A percentile compares a stretch with the other conserved stretches of the same genome.
These are phyloP conservation scores for Russula abietina DNA, from an alignment of 768 basidiomycete genomes.

Conservation along the genomic window DNA sequence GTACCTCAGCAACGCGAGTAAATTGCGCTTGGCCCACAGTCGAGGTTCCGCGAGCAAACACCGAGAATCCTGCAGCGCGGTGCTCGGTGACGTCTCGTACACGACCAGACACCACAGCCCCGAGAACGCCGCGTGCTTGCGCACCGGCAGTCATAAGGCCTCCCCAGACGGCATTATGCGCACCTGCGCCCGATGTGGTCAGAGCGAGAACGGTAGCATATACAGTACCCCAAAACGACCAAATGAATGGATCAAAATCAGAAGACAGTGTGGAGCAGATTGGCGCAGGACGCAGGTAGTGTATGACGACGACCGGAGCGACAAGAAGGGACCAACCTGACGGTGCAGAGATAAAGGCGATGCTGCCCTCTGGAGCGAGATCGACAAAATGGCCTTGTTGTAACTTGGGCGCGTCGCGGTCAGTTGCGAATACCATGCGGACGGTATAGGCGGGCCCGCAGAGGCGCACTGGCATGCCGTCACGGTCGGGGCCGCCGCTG, in stretches of 20 bases:
- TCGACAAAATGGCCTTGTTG: conserved; percentile 75
- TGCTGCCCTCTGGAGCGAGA: conserved; percentile 52
- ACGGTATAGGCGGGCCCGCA: conserved; percentile 88
- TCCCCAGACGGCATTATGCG: conserved; percentile 85
- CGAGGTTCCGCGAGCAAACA: conserved; percentile 76
- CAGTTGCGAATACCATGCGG: conserved; percentile 60
- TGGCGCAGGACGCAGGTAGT: not conserved
- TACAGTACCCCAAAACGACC: not conserved
- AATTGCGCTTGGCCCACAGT: conserved; percentile 84
- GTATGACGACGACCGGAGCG: not conserved
- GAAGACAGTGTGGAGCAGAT: not conserved
- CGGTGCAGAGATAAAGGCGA: conserved; percentile 74
- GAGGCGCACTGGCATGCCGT: conserved; percentile 30
- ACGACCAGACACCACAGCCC: conserved; percentile 78
- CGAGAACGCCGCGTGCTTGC: conserved; percentile 57
- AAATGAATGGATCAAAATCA: not conserved
- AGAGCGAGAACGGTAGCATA: not conserved
- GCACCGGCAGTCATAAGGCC: conserved; percentile 89
- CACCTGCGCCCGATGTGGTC: conserved; percentile 37
- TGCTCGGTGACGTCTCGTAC: conserved; percentile 83
- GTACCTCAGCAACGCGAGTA: conserved; percentile 71
- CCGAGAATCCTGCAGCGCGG: conserved; percentile 60
- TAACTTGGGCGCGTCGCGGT: conserved; percentile 57
- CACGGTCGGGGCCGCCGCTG: conserved; percentile 28
- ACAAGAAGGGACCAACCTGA: conserved; percentile 41